Percentiles rank a stretch among this genome's conserved stretches.
These are phyloP conservation scores for Bretschneidera sinensis DNA, from an alignment of 345 rosid genomes.

Conservation along the genomic window DNA sequence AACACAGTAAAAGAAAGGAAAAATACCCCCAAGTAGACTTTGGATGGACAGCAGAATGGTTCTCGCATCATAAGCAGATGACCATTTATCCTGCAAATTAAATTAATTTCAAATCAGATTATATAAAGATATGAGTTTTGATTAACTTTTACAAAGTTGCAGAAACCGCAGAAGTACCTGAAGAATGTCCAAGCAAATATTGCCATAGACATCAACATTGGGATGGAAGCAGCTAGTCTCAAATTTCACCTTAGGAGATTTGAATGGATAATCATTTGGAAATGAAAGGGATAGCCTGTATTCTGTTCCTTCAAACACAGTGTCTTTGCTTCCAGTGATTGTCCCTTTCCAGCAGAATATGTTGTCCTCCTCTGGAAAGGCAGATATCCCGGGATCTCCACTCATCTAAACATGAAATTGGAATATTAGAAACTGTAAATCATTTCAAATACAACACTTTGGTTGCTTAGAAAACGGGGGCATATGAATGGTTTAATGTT, in stretches of 20 bases:
- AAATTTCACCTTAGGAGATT: constrained; percentile 89
- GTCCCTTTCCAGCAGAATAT: constrained; percentile 98
- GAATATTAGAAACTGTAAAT: constrained; percentile 2
- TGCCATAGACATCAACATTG: constrained; percentile 82
- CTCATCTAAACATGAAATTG: constrained; percentile 51
- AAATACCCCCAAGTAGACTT: constrained; percentile 86
- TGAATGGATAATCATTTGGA: constrained; percentile 86
- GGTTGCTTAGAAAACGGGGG: too few species aligned
- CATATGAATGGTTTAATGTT: too few species aligned
- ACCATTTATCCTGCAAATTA: constrained; percentile 83
- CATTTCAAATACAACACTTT: too few species aligned
- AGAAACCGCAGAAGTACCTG: constrained; percentile 43
- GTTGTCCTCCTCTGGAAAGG: constrained; percentile 95
- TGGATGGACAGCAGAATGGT: constrained; percentile 83
- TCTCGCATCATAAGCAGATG: constrained; percentile 96
- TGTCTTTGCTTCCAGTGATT: constrained; percentile 80
- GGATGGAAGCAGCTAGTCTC: constrained; percentile 95
- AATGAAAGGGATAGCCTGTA: constrained; percentile 80
- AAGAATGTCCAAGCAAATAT: constrained; percentile 94
- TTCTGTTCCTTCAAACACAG: constrained; percentile 90
- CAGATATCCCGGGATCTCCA: constrained; percentile 90
- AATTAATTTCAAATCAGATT: neutral
- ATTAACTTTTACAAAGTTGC: too few species aligned
- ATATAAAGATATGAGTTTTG: neutral
- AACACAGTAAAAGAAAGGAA: neutral